Evolutionary conservation across 2,329 filamentous ascomycete genomes (phyloP), one percentile per base, ranked within the genome.

Genomic region (Fusarium sp.): DNA sequence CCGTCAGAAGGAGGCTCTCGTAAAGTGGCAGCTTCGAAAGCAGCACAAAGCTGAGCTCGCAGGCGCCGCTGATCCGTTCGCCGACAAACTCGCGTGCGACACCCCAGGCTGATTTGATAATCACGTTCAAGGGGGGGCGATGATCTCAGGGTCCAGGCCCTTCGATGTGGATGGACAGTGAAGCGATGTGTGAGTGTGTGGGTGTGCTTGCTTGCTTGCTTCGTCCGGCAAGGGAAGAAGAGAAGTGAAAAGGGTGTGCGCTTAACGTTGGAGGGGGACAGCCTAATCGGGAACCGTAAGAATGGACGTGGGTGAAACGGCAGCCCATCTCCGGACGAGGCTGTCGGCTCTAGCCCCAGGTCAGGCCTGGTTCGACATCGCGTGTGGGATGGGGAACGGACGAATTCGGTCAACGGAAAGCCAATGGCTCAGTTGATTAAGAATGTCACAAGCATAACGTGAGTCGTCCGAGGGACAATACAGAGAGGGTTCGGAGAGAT

Each of bases 61-160:
- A 71, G 43, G 64, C 71, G 68, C 58, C 68, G 68, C 64, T 72
- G 71, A 74, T 63, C 64, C 22, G 22, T 20, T 48, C 22, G 43
- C 43, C 43, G 43, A 48, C 68, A 66, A 52, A 67, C 62, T 64
- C 65, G 69, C 72, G 65, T 64, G 73, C 69, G 69, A 72, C 69
- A 77, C 73, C 75, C 65, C 65, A 75, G 64, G 64, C 58, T 71
- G 60, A 68, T 76, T 75, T 77, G 67, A 73, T 77, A 69, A 77
- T 76, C 66, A 64, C 48, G 63, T 24, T 5, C 45, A 58, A 67
- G 57, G 73, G 73, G 70, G 76, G 70, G 70, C 64, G 76, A 72
- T 73, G 76, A 78, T 78, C 76, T 71, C 72, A 71, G 67, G 76
- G 76, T 78, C 76, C 68, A 77, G 76, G 76, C 76, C 76, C 74